Conservation (phyloP, 805 yeast species). For the Candida bentonensis region DNA sequence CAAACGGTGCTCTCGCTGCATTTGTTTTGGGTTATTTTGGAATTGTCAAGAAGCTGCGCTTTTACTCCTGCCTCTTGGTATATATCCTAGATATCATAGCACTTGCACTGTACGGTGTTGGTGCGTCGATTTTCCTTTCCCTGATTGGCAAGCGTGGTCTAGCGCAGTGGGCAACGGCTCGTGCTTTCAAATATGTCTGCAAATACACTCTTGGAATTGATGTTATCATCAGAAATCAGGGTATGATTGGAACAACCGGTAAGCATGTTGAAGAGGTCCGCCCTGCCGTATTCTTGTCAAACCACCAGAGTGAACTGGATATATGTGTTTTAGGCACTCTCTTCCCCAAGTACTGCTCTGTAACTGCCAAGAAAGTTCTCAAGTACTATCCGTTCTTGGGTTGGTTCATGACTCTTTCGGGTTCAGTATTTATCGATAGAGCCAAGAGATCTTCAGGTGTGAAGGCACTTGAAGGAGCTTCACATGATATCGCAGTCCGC, state of each 20-base stretch:
- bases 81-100: slow-evolving; percentile 17
- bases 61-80: slow-evolving; percentile 18
- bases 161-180: slow-evolving; percentile 82
- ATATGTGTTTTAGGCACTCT: slow-evolving; percentile 65
- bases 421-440: slow-evolving; percentile 85
- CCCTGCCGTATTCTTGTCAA: slow-evolving; percentile 73
- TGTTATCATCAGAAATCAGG: slow-evolving; percentile 50
- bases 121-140: slow-evolving; percentile 51
- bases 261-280: slow-evolving; percentile 30
- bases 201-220: slow-evolving; percentile 53
- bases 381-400: slow-evolving; percentile 84
- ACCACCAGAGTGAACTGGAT: slow-evolving; percentile 87
- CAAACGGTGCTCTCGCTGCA: slow-evolving; percentile 7
- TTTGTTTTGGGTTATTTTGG: slow-evolving; percentile 19
- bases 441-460: slow-evolving; percentile 62
- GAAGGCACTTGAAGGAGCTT: slow-evolving; percentile 57
- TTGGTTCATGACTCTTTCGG: slow-evolving; percentile 89
- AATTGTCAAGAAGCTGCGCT: slow-evolving; percentile 21
- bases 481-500: slow-evolving; percentile 41
- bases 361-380: slow-evolving; percentile 80
- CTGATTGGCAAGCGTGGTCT: slow-evolving; percentile 61
- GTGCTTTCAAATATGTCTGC: slow-evolving; percentile 56
- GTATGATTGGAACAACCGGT: not conserved
- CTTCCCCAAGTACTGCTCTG: slow-evolving; percentile 81
- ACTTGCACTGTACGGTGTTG: slow-evolving; percentile 21